Base-by-base conservation (phyloP, 192 early-diverging fungal species). In the Rhizophagus sp. region DNA sequence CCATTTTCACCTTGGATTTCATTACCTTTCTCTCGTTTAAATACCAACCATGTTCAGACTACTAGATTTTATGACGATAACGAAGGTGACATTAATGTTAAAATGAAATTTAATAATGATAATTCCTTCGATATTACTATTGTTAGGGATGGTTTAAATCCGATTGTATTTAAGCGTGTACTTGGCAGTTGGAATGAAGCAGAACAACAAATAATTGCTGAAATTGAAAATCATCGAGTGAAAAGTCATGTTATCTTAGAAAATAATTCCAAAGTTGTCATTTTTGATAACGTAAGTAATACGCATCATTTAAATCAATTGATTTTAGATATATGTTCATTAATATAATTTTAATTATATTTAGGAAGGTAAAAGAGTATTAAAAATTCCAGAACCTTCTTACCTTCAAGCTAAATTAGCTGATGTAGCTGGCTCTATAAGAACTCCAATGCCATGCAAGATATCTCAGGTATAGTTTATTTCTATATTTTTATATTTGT, bases 361-460 rank as follows among this genome's bases (percentile, higher is more conserved):
- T 15, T 81, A 89, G 82, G 78, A 81, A 72, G 88, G 87, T 67
- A 85, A 85, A 68, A 83, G 83, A 7, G 83, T 84, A 12, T 87
- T 95, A 47, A 80, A 81, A 41, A 76, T 93, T 1, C 91, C 92
- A 12, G 83, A 83, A 63, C 92, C 92, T 17, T 73, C 83, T 57
- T 93, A 87, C 81, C 57, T 92, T 52, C 84, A 85, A 61, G 83
- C 81, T 10, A 87, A 83, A 5, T 82, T 81, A 30, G 79, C 81
- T 6, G 88, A 84, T 50, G 83, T 84, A 12, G 88, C 88, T 2
- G 93, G 91, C 19, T 89, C 90, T 19, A 89, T 99, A 39, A 92
- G 90, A 62, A 93, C 97, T 22, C 97, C 97, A 15, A 99, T 99
- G 97, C 96, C 97, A 19, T 97, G 97, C 90, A 96, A 96, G 87